These are phyloP conservation scores for Fusarium subglutinans DNA, from an alignment of 2,329 filamentous ascomycete genomes.

Conservation along the genomic window DNA sequence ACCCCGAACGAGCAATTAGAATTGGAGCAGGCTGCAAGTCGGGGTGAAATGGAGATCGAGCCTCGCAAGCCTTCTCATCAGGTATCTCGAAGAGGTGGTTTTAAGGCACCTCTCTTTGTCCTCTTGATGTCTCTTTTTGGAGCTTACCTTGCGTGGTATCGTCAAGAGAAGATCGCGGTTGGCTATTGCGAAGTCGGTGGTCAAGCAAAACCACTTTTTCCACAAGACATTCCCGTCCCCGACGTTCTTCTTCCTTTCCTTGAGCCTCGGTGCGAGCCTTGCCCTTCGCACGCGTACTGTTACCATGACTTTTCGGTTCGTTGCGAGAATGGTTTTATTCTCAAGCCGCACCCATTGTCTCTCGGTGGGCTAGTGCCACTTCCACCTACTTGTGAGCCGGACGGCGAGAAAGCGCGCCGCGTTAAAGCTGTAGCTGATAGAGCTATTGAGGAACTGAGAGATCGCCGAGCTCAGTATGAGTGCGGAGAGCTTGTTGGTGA, in stretches of 20 bases:
- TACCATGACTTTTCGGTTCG: conserved; percentile 78
- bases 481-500: conserved; percentile 78
- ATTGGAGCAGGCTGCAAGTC: conserved; percentile 72
- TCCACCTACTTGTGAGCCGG: conserved; percentile 91
- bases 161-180: conserved; percentile 94
- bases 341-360: conserved; percentile 84
- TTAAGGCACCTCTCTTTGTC: conserved; percentile 74
- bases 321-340: conserved; percentile 88
- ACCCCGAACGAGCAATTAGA: conserved; percentile 90
- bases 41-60: conserved; percentile 59
- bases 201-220: conserved; percentile 62
- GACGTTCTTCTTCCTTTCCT: conserved; percentile 75
- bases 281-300: conserved; percentile 90
- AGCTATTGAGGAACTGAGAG: conserved; percentile 85
- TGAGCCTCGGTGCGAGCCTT: conserved; percentile 86
- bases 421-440: conserved; percentile 89
- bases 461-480: conserved; percentile 88
- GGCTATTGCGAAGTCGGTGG: conserved; percentile 92
- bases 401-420: conserved; percentile 88
- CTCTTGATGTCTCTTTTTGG: conserved; percentile 75
- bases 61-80: conserved; percentile 53
- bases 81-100: conserved; percentile 53
- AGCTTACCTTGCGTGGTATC: conserved; percentile 83
- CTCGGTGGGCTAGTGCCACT: conserved; percentile 83
- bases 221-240: conserved; percentile 67